These are phyloP conservation scores for Solanum dulcamara DNA, from an alignment of 257 asterid genomes.

Conservation along the genomic window DNA sequence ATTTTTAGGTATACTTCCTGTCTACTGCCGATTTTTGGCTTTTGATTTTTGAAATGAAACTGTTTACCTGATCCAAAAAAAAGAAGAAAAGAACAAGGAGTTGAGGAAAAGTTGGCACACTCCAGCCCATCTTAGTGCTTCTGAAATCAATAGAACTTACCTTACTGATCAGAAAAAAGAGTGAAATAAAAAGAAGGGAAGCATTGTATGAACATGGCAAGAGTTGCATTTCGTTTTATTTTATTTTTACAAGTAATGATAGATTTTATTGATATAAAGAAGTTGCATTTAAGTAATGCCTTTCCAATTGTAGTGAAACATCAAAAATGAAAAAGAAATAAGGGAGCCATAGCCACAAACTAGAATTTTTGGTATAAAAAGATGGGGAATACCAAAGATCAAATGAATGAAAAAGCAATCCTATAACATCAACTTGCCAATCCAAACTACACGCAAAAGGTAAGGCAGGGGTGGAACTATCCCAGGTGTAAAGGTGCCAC, in stretches of 20 bases:
- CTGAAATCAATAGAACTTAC: background rate
- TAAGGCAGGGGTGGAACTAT: background rate
- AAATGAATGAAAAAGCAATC: background rate
- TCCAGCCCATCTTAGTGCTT: background rate
- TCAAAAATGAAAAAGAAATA: background rate
- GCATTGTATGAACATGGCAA: background rate
- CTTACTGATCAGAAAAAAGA: background rate
- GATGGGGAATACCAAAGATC: background rate
- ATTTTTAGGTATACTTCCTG: background rate
- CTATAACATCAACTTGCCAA: background rate
- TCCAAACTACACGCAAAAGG: background rate
- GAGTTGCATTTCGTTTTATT: background rate
- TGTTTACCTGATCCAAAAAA: background rate
- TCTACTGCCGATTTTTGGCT: background rate
- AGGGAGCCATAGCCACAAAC: background rate
- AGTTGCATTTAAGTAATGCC: background rate
- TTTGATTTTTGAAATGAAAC: background rate
- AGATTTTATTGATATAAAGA: background rate
- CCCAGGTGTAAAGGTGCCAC: background rate
- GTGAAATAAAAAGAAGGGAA: background rate
- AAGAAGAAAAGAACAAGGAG: background rate
- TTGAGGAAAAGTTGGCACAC: background rate
- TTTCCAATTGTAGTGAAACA: background rate
- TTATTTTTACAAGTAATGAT: background rate
- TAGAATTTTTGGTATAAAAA: background rate